Base-by-base conservation (phyloP, 331 rosid genomes). In the Pyrus hybrid region DNA sequence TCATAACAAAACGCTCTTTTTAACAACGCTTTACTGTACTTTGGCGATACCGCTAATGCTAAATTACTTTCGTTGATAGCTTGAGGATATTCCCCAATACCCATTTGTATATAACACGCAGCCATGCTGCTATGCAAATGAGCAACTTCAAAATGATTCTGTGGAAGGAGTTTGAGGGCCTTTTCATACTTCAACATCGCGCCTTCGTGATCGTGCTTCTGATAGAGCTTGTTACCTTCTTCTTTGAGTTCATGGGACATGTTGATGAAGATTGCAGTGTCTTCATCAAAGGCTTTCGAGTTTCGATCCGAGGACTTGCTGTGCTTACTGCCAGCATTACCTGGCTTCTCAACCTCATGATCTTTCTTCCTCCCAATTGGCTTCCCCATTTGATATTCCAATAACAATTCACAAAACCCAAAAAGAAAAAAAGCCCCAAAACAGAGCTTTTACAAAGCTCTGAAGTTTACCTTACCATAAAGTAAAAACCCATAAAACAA, bases 221-320 rank as follows among this genome's bases (percentile, higher is more conserved):
- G 10, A 32, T 32, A 32, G n/a, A n/a, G n/a, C n/a, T n/a, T n/a
- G n/a, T n/a, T n/a, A n/a, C n/a, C n/a, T n/a, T n/a, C n/a, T n/a
- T n/a, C n/a, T n/a, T n/a, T n/a, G n/a, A n/a, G 86, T 68, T 91
- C 97, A 4, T 89, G 93, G 37, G 98, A 86, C 98, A 93, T 93
- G 88, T 76, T 93, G 80, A 93, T 88, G 89, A 93, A 93, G 78
- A 93, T 89, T 5, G 93, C 88, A 1, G 93, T 93, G 80, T 93
- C 98, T 28, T 91, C 96, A 77, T 93, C 98, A 53, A 90, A 72
- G 1, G 90, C 85, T 60, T 90, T 91, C 32, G 96, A 73, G 71
- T 82, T 66, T 18, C 87, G 85, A 0, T 85, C 96, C 30, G 69
- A 77, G 23, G 70, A 47, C 69, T 83, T 87, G 56, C 77, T 76